Evolutionary conservation across 495 filamentous ascomycete genomes (phyloP).

Genomic region (Annulohypoxylon moriforme): DNA sequence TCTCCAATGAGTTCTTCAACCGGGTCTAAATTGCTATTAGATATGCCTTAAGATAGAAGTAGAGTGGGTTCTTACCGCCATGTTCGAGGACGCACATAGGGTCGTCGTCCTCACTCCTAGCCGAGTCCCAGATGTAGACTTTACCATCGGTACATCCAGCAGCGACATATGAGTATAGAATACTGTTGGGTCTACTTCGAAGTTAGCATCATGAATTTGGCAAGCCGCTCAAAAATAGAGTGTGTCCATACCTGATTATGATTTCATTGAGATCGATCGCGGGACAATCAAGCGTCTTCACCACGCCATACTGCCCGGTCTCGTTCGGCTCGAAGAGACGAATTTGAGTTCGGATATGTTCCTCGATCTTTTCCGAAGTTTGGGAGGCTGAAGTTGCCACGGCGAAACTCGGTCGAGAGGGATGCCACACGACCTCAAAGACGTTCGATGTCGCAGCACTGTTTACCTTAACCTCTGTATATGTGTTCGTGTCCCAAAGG

Average conservation of each 20-base stretch:
- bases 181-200: conserved; percentile 55
- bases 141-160: conserved; percentile 86
- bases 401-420: conserved; percentile 65
- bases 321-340: conserved; percentile 55
- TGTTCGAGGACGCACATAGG: conserved; percentile 77
- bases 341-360: conserved; percentile 61
- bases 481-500: conserved; percentile 72
- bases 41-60: neutral
- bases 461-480: conserved; percentile 58
- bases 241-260: conserved; percentile 62
- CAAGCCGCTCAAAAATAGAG: conserved; percentile 50
- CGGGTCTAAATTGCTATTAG: conserved; percentile 55
- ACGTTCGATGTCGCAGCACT: conserved; percentile 72
- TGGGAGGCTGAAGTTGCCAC: conserved; percentile 68
- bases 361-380: conserved; percentile 53
- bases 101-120: conserved; percentile 55
- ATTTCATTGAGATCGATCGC: conserved; percentile 92
- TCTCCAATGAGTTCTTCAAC: conserved; percentile 70
- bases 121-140: conserved; percentile 87
- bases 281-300: conserved; percentile 71
- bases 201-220: conserved; percentile 58
- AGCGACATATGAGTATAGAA: conserved; percentile 69
- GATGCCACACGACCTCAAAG: conserved; percentile 86
- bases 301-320: conserved; percentile 49
- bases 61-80: conserved; percentile 54